Conservation (phyloP, 148 eudicot species). For the Fagopyrum esculentum region DNA sequence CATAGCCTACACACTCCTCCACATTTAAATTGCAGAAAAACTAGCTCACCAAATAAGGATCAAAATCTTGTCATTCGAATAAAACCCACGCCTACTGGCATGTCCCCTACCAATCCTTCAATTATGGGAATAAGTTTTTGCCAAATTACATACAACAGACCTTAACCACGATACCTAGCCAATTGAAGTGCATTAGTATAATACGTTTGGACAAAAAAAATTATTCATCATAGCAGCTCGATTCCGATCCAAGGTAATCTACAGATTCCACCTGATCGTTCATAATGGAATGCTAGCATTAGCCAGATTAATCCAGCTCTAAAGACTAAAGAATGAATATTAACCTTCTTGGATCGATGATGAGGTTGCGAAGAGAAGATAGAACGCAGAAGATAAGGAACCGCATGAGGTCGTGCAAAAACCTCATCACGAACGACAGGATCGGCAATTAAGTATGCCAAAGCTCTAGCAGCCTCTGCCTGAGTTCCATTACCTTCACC, state of each 20-base stretch:
- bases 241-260: neutral
- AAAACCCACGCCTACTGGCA: neutral
- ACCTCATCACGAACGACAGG: slow-evolving; percentile 54
- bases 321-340: neutral
- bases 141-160: neutral
- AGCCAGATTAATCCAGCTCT: neutral
- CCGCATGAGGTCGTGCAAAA: slow-evolving; percentile 62
- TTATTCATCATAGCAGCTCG: neutral
- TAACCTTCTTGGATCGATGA: slow-evolving; percentile 57
- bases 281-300: neutral
- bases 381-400: slow-evolving; percentile 63
- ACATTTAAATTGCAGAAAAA: neutral
- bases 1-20: neutral
- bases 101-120: too few relatives aligned
- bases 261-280: slow-evolving; percentile 1
- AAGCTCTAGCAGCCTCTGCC: slow-evolving; percentile 89
- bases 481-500: slow-evolving; percentile 51
- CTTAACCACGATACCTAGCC: neutral
- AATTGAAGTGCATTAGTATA: neutral
- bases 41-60: neutral
- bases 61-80: neutral
- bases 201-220: neutral
- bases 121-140: neutral
- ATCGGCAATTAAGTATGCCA: slow-evolving; percentile 92
- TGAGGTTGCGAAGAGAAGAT: slow-evolving; percentile 78